A percentile compares a stretch with the other conserved stretches of the same genome.
These are phyloP conservation scores for Plasmodium reichenowi DNA, from an alignment of 169 alveolate genomes.

Conservation along the genomic window DNA sequence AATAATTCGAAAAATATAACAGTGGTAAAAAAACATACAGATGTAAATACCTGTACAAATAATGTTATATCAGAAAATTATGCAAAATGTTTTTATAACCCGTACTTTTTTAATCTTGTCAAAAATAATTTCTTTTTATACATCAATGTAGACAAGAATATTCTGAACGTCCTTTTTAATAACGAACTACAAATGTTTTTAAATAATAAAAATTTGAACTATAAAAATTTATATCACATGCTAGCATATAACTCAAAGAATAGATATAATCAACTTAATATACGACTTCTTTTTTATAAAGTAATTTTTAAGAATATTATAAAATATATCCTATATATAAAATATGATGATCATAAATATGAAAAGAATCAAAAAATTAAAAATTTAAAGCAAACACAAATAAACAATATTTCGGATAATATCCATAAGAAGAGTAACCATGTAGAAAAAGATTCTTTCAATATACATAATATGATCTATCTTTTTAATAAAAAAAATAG, in stretches of 20 bases:
- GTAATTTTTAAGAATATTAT: conserved; percentile 21
- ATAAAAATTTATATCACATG: conserved; percentile 11
- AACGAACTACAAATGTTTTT: conserved; percentile 42
- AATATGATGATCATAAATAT: not conserved
- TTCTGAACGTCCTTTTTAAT: conserved; percentile 13
- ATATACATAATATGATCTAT: not conserved
- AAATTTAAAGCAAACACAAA: no score
- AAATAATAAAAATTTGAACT: conserved; percentile 16
- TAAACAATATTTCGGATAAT: not conserved
- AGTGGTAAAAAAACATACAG: no score
- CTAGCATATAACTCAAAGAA: conserved; percentile 1
- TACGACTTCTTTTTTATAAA: conserved; percentile 20
- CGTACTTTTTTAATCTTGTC: conserved; percentile 9
- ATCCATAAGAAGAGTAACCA: not conserved
- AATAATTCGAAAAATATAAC: no score
- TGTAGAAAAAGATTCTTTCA: not conserved
- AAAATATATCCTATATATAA: not conserved
- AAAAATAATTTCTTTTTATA: conserved; percentile 31
- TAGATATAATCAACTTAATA: conserved; percentile 25
- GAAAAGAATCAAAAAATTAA: no score
- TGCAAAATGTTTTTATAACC: conserved; percentile 20
- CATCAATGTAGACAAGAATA: conserved; percentile 37
- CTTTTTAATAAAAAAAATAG: conserved; percentile 23
- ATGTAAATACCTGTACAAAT: no score
- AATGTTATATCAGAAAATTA: not conserved